A percentile compares a stretch with the other conserved stretches of the same genome.
Conservation (phyloP, 495 filamentous ascomycete genomes). For the Neurospora cerealis region DNA sequence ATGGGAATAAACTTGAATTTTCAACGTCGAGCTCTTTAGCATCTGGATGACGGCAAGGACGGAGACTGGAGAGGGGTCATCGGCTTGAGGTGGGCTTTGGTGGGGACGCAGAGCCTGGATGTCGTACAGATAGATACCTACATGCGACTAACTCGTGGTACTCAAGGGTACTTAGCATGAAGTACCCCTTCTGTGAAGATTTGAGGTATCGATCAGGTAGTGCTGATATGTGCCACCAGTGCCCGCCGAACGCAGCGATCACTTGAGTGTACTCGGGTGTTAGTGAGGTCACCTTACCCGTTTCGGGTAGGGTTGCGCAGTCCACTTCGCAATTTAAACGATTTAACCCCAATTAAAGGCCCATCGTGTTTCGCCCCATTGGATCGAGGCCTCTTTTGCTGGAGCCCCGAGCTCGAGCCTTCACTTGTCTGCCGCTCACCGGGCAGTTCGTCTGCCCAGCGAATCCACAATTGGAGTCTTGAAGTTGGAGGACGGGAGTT, state of each 20-base stretch:
- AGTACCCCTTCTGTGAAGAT: neutral
- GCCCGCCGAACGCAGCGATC: neutral
- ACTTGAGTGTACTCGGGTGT: neutral
- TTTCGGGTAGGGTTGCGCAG: neutral
- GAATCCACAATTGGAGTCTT: neutral
- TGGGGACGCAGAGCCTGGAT: neutral
- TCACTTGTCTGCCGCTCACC: neutral
- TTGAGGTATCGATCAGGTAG: neutral
- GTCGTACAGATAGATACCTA: neutral
- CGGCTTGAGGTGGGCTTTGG: neutral
- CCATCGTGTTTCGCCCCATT: neutral
- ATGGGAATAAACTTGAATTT: neutral
- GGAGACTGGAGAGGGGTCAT: neutral
- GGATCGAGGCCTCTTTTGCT: neutral
- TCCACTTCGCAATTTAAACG: neutral
- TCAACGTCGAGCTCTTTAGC: neutral
- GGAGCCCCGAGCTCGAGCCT: neutral
- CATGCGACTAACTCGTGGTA: neutral
- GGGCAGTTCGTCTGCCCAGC: neutral
- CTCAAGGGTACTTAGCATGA: neutral
- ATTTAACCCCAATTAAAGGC: neutral
- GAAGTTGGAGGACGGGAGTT: neutral
- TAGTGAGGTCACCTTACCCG: neutral
- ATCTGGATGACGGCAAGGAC: neutral
- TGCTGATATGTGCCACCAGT: neutral